Conservation (phyloP, 1,139 yeast species). For the Debaryomyces fabryi region DNA sequence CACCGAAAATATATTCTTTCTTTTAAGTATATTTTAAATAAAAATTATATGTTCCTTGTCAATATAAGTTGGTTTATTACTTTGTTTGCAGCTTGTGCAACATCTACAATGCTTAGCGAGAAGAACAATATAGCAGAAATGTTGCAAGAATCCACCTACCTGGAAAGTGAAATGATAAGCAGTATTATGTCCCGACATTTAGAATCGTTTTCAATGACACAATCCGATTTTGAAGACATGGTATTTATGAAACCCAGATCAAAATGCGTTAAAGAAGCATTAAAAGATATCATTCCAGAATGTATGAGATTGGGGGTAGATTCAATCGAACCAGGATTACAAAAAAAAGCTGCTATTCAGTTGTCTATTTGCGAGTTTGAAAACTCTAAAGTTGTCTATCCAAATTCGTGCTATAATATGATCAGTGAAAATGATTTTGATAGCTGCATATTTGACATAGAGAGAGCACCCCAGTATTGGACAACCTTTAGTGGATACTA, state of each 20-base stretch:
- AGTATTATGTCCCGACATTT: not conserved
- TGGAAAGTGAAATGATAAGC: not conserved
- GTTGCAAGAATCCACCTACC: not conserved
- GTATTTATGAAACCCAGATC: constrained; percentile 11
- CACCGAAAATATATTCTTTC: no score
- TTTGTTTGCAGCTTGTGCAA: constrained; percentile 1
- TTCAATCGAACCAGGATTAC: constrained; percentile 26
- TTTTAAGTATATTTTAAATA: not conserved
- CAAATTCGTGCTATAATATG: constrained; percentile 31
- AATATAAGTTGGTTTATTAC: not conserved
- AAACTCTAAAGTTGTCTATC: constrained; percentile 42
- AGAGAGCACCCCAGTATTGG: constrained; percentile 57
- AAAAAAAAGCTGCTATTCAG: constrained; percentile 48
- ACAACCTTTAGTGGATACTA: constrained; percentile 63
- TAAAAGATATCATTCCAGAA: constrained; percentile 25
- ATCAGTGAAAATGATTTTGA: constrained; percentile 18
- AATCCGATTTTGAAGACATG: constrained; percentile 8
- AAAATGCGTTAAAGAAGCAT: constrained; percentile 30
- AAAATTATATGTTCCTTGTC: not conserved
- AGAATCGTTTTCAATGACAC: not conserved
- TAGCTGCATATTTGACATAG: constrained; percentile 43
- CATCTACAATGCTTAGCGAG: not conserved
- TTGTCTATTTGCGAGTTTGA: constrained; percentile 59
- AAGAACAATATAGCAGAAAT: not conserved
- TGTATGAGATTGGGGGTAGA: constrained; percentile 38